Conservation (phyloP, 2,329 filamentous ascomycete genomes). For the Clonostachys rosea region DNA sequence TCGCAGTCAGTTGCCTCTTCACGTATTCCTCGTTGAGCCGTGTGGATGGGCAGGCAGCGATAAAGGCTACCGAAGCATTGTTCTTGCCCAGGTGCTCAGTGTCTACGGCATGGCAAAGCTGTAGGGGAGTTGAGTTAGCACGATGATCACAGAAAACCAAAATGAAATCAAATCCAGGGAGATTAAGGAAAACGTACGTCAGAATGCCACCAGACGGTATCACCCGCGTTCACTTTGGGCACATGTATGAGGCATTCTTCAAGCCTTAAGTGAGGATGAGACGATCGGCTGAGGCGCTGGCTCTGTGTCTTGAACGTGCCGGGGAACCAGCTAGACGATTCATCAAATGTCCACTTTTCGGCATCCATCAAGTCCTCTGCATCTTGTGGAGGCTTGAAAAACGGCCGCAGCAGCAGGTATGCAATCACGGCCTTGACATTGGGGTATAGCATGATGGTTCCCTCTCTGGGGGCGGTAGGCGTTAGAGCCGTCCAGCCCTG, state of each 20-base stretch:
- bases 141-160: too few species aligned
- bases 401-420: slow-evolving; percentile 33
- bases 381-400: slow-evolving; percentile 26
- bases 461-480: slow-evolving; percentile 20
- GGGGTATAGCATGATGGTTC: slow-evolving; percentile 31
- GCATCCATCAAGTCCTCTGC: slow-evolving; percentile 23
- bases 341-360: slow-evolving; percentile 26
- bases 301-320: slow-evolving; percentile 17
- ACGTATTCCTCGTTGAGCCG: slow-evolving; percentile 12
- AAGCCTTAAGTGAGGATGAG: slow-evolving; percentile 30
- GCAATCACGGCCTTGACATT: slow-evolving; percentile 26
- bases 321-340: slow-evolving; percentile 23
- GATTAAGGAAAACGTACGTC: slow-evolving; percentile 18
- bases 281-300: slow-evolving; percentile 13
- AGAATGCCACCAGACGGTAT: slow-evolving; percentile 34
- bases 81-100: slow-evolving; percentile 23
- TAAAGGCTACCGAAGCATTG: slow-evolving; percentile 25
- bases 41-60: slow-evolving; percentile 27
- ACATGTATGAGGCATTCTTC: slow-evolving; percentile 28
- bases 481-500: slow-evolving; percentile 37
- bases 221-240: slow-evolving; percentile 27
- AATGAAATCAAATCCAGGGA: not conserved
- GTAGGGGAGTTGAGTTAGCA: not conserved
- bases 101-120: slow-evolving; percentile 32
- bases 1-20: slow-evolving; percentile 8